A percentile compares a stretch with the other conserved stretches of the same genome.
Conservation (phyloP, 768 basidiomycete genomes). For the Omphalotus guepiniiformis region DNA sequence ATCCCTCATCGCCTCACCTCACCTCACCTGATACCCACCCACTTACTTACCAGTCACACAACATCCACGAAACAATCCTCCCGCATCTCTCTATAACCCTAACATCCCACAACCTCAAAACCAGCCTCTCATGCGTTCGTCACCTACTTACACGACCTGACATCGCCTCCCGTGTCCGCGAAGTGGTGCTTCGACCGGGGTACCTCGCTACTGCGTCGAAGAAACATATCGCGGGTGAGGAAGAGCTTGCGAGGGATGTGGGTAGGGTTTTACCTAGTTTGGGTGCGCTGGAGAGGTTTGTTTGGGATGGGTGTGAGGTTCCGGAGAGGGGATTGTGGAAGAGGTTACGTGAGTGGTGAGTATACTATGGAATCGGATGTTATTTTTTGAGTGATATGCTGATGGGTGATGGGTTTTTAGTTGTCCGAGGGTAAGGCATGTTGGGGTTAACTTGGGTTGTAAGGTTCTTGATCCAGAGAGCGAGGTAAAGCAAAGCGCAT, state of each 20-base stretch:
- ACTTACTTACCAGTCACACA: too few species aligned
- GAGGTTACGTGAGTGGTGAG: constrained; percentile 15
- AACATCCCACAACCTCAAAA: too few species aligned
- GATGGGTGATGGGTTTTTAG: constrained; percentile 11
- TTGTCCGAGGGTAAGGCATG: constrained; percentile 18
- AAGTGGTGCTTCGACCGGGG: constrained; percentile 18
- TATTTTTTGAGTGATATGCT: background rate
- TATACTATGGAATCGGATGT: background rate
- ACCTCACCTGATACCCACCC: too few species aligned
- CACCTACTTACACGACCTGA: constrained; percentile 11
- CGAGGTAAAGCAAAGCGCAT: constrained; percentile 12
- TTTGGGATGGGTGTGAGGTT: constrained; percentile 23
- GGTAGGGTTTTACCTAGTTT: constrained; percentile 16
- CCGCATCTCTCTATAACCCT: too few species aligned
- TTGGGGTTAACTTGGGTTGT: constrained; percentile 20
- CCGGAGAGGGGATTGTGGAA: constrained; percentile 18
- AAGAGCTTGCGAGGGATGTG: constrained; percentile 10
- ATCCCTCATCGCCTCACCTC: too few species aligned
- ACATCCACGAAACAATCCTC: too few species aligned
- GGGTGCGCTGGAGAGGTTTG: constrained; percentile 14
- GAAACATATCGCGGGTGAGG: constrained; percentile 14
- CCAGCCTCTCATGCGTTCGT: too few species aligned
- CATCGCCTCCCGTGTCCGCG: constrained; percentile 14
- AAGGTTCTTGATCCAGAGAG: constrained; percentile 14
- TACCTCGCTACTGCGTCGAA: constrained; percentile 11